Conservation (phyloP, 1,284 basidiomycete species). For the Coniophora puteana region DNA sequence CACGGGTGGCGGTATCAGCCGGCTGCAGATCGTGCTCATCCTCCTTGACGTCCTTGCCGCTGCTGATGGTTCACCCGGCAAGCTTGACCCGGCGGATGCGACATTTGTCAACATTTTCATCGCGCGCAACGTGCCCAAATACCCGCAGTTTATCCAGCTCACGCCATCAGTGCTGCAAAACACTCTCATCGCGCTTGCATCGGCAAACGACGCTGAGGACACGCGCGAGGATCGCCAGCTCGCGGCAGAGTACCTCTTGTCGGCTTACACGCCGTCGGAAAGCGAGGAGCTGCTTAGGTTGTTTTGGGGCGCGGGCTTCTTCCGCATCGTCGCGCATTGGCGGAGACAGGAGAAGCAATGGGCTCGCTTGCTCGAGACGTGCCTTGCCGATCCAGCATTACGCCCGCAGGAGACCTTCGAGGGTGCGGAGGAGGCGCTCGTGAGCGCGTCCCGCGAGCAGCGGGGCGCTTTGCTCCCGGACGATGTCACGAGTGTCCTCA, state of each 20-base stretch:
- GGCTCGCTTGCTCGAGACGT: slow-evolving; percentile 69
- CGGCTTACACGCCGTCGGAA: slow-evolving; percentile 84
- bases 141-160: slow-evolving; percentile 84
- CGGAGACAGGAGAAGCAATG: slow-evolving; percentile 78
- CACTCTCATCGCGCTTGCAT: slow-evolving; percentile 78
- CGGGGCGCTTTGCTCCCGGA: slow-evolving; percentile 42
- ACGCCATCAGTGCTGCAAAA: slow-evolving; percentile 65
- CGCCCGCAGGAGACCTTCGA: slow-evolving; percentile 60
- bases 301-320: slow-evolving; percentile 87
- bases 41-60: slow-evolving; percentile 82
- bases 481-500: slow-evolving; percentile 51
- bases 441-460: slow-evolving; percentile 38
- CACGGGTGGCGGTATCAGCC: slow-evolving; percentile 59
- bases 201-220: slow-evolving; percentile 58
- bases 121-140: slow-evolving; percentile 95
- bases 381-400: slow-evolving; percentile 73
- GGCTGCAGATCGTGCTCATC: slow-evolving; percentile 83
- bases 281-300: slow-evolving; percentile 62
- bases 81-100: slow-evolving; percentile 57
- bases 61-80: slow-evolving; percentile 48
- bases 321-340: slow-evolving; percentile 81
- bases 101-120: slow-evolving; percentile 95
- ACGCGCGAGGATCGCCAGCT: slow-evolving; percentile 94
- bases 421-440: slow-evolving; percentile 63
- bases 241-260: slow-evolving; percentile 93